Evolutionary conservation across 306 rosid genomes (phyloP).

Genomic region (Mimosa bimucronata): DNA sequence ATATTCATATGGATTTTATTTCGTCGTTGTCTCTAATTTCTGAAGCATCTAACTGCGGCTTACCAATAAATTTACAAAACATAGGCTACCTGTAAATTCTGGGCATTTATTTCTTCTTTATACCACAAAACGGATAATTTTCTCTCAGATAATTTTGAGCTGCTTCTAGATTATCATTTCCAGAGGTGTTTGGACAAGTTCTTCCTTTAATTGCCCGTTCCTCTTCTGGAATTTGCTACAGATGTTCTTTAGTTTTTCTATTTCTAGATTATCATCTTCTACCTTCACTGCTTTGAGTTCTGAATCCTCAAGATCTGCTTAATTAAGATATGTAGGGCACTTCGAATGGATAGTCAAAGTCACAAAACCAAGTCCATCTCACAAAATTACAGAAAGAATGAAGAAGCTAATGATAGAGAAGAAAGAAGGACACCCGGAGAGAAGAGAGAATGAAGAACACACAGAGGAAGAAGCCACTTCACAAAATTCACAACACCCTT

Average conservation of each 20-base stretch:
- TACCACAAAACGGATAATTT: not conserved
- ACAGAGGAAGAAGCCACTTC: too few relatives aligned
- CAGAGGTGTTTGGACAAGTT: not conserved
- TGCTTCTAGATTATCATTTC: not conserved
- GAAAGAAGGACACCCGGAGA: too few relatives aligned
- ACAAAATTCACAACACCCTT: too few relatives aligned
- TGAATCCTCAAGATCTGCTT: not conserved
- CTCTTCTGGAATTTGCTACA: constrained; percentile 8
- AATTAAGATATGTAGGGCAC: not conserved
- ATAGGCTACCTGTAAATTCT: not conserved
- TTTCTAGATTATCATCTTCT: too few relatives aligned
- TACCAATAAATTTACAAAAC: not conserved
- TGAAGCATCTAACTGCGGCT: too few relatives aligned
- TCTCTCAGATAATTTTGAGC: constrained; percentile 14
- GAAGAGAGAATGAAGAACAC: too few relatives aligned
- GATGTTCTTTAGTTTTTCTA: too few relatives aligned
- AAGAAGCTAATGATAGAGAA: too few relatives aligned
- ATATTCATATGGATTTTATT: not conserved
- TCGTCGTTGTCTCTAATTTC: not conserved
- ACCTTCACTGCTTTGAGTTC: constrained; percentile 9
- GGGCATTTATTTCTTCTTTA: not conserved
- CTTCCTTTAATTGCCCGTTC: not conserved
- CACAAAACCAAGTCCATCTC: constrained; percentile 76
- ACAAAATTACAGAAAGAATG: too few relatives aligned
- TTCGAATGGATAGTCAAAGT: constrained; percentile 66